phyloP scores from a whole-genome alignment of 129 eudicot species.

The Sambucus nigra region DNA sequence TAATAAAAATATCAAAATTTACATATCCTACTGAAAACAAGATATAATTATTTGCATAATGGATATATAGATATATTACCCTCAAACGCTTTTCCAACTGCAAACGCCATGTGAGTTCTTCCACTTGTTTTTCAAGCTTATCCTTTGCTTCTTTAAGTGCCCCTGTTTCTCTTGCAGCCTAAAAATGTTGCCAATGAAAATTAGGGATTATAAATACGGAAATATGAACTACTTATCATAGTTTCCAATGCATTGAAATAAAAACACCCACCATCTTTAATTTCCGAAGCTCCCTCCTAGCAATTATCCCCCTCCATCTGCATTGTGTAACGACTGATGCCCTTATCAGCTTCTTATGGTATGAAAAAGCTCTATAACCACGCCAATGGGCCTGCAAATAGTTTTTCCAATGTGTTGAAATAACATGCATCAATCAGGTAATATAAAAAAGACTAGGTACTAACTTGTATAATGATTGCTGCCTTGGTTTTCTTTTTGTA shows the following conservation, averaged over 20 bases:
- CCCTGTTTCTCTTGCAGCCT: slow-evolving; percentile 96
- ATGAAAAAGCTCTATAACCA: slow-evolving; percentile 56
- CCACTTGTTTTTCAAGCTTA: slow-evolving; percentile 92
- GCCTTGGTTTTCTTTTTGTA: slow-evolving; percentile 68
- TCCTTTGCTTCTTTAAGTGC: slow-evolving; percentile 94
- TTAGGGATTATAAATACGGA: not conserved
- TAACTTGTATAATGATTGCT: slow-evolving; percentile 75
- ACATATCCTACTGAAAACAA: too few species aligned
- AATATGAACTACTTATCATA: too few species aligned
- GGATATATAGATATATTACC: slow-evolving; percentile 31
- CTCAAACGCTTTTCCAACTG: slow-evolving; percentile 94
- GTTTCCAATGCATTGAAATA: too few species aligned
- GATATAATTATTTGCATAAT: not conserved
- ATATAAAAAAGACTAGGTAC: not conserved
- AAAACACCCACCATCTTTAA: slow-evolving; percentile 59
- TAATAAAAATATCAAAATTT: too few species aligned
- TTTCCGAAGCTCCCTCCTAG: slow-evolving; percentile 58
- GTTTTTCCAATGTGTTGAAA: not conserved
- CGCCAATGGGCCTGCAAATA: slow-evolving; percentile 59
- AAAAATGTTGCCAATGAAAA: slow-evolving; percentile 19
- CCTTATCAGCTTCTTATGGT: slow-evolving; percentile 54
- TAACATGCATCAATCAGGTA: not conserved
- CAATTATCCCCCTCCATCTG: slow-evolving; percentile 85
- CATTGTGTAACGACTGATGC: slow-evolving; percentile 74
- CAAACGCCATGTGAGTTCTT: slow-evolving; percentile 97